A percentile compares a stretch with the other conserved stretches of the same genome.
Evolutionary conservation across 192 early-diverging fungal species (phyloP).

Genomic region (Nowakowskiella sp.): DNA sequence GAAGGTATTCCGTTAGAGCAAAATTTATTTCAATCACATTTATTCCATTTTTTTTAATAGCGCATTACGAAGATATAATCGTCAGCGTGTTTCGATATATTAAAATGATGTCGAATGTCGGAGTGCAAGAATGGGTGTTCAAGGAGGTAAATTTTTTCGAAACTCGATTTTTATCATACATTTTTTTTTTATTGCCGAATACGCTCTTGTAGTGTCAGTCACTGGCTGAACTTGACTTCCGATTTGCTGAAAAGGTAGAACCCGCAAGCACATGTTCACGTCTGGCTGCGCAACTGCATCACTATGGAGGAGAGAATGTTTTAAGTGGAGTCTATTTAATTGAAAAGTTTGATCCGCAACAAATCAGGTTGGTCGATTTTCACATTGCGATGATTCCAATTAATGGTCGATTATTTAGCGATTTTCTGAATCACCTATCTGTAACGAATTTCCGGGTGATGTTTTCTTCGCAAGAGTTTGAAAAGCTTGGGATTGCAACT

Average conservation of each 20-base stretch:
- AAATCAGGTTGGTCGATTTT: constrained; percentile 59
- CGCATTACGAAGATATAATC: constrained; percentile 72
- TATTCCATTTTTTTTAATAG: constrained; percentile 5
- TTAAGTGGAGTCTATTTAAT: constrained; percentile 64
- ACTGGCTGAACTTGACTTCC: constrained; percentile 31
- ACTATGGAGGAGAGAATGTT: constrained; percentile 57
- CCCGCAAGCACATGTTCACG: constrained; percentile 58
- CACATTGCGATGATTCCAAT: constrained; percentile 8
- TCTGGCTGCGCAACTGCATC: constrained; percentile 70
- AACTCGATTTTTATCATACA: constrained; percentile 26
- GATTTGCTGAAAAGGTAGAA: constrained; percentile 45
- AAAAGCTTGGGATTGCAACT: constrained; percentile 29
- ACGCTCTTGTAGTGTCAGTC: constrained; percentile 14
- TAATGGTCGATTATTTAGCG: no score
- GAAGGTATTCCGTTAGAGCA: no score
- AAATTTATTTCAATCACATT: constrained; percentile 3
- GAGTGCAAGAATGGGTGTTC: constrained; percentile 72
- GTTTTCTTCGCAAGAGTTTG: no score
- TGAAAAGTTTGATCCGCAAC: constrained; percentile 54
- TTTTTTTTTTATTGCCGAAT: no score
- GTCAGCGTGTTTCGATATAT: constrained; percentile 82
- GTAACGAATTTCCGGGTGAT: no score
- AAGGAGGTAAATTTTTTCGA: constrained; percentile 58
- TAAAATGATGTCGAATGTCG: constrained; percentile 63
- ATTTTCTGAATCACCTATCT: no score